Conservation (phyloP, 2,329 filamentous ascomycete genomes). For the Colletotrichum sp. region DNA sequence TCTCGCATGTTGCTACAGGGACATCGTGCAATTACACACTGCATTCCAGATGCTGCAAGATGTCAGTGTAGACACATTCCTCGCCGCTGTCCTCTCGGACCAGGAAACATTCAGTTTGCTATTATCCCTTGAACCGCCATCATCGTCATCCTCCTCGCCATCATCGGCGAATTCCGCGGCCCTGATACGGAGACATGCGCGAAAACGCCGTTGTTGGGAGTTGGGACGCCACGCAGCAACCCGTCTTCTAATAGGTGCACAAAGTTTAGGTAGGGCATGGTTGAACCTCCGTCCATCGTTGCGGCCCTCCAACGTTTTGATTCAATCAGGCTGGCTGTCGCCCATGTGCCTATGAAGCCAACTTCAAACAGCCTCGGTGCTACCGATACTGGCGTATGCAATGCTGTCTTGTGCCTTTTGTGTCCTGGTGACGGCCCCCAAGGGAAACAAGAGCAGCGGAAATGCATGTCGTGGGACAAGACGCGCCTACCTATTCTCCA, state of each 20-base stretch:
- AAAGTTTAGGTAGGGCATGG: background rate
- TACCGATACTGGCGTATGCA: background rate
- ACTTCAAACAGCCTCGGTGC: background rate
- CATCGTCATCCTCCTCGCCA: background rate
- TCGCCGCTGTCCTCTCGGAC: background rate
- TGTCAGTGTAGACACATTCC: background rate
- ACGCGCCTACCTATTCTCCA: background rate
- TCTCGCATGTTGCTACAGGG: background rate
- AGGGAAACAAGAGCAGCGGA: background rate
- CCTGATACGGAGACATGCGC: background rate
- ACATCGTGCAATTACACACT: background rate
- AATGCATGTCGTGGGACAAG: background rate
- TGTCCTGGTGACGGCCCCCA: background rate
- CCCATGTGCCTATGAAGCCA: background rate
- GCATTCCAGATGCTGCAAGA: background rate
- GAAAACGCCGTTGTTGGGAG: background rate
- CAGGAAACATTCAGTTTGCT: background rate
- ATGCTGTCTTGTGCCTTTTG: background rate
- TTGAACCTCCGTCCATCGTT: background rate
- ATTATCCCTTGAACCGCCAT: background rate
- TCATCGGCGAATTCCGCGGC: background rate
- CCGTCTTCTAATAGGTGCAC: background rate
- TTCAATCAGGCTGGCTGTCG: background rate
- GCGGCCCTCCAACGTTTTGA: background rate
- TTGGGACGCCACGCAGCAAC: background rate